Percentiles rank a stretch among this genome's conserved stretches.
Conservation (phyloP, 257 asterid genomes). For the Scutellaria barbata region DNA sequence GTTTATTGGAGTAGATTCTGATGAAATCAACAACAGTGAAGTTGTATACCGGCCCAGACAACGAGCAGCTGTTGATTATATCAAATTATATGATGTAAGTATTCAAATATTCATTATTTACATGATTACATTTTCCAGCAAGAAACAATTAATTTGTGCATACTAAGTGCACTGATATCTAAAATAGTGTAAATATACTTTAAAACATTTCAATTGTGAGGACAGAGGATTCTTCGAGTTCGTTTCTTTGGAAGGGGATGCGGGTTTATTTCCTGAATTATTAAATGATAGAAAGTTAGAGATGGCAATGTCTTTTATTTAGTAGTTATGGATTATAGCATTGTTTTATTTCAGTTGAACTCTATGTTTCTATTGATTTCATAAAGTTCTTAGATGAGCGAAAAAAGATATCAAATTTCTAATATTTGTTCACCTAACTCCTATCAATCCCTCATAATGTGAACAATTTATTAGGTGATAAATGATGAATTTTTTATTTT, state of each 20-base stretch:
- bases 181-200: constrained; percentile 6
- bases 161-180: constrained; percentile 19
- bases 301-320: constrained; percentile 23
- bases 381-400: constrained; percentile 24
- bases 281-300: constrained; percentile 14
- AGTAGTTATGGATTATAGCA: constrained; percentile 15
- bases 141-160: constrained; percentile 20
- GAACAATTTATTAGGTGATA: constrained; percentile 10
- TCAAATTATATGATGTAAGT: constrained; percentile 82
- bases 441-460: constrained; percentile 26
- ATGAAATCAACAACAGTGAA: constrained; percentile 61
- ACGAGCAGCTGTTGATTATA: constrained; percentile 83
- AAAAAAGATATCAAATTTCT: constrained; percentile 1
- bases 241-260: constrained; percentile 2
- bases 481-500: constrained; percentile 33
- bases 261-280: constrained; percentile 9
- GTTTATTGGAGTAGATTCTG: constrained; percentile 55
- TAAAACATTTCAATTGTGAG: not conserved
- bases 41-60: constrained; percentile 66
- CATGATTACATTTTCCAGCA: not conserved
- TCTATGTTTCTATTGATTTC: constrained; percentile 10
- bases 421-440: constrained; percentile 6
- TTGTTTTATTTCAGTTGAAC: constrained; percentile 23
- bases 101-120: constrained; percentile 29
- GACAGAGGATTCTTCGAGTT: not conserved